Evolutionary conservation across 257 asterid species (phyloP).

Genomic region (Paulownia fortunei): DNA sequence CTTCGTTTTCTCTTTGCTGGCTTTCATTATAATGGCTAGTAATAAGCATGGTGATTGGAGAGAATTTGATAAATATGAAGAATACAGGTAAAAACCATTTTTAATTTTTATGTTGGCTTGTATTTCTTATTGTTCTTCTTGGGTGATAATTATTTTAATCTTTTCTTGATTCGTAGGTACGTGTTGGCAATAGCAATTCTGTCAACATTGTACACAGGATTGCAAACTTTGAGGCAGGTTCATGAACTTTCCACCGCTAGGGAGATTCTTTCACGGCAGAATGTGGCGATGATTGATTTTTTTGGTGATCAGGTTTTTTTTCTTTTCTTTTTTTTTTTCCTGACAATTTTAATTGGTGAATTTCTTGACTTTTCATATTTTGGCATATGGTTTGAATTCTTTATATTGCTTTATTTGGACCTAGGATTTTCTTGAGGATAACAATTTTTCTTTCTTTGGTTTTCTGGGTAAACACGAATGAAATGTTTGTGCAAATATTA

Average conservation of each 20-base stretch:
- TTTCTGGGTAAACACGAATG: too few species aligned
- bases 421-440: background rate
- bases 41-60: conserved; percentile 77
- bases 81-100: conserved; percentile 53
- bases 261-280: conserved; percentile 42
- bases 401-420: background rate
- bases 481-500: background rate
- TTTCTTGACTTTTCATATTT: background rate
- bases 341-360: background rate
- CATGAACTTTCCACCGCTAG: conserved; percentile 51
- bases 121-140: background rate
- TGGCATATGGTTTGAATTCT: background rate
- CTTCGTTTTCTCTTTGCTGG: conserved; percentile 66
- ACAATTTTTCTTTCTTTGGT: too few species aligned
- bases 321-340: background rate
- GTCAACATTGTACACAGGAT: conserved; percentile 70
- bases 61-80: conserved; percentile 67
- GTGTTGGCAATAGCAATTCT: conserved; percentile 80
- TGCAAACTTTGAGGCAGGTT: conserved; percentile 60
- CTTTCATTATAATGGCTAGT: conserved; percentile 74
- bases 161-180: conserved; percentile 51
- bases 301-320: conserved; percentile 80
- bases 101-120: background rate
- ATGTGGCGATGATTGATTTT: conserved; percentile 53
- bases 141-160: background rate